phyloP scores from a whole-genome alignment of 2,329 filamentous ascomycete genomes.

The Trichoderma cornu-damae region DNA sequence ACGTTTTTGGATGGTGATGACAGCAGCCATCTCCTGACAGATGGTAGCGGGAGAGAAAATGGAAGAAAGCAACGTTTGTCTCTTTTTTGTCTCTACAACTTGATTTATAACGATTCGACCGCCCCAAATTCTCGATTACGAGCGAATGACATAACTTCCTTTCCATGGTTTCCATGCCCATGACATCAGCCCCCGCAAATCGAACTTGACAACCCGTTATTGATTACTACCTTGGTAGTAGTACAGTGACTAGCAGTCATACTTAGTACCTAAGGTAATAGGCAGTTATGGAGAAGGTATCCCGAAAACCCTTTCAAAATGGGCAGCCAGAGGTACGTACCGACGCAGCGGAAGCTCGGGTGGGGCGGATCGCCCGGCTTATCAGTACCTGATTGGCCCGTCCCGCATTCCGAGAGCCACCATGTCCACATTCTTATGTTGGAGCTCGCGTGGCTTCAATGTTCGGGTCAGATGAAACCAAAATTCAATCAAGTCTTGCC shows the following conservation, averaged over 20 bases:
- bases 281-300: too few relatives aligned
- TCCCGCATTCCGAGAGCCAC: conserved; percentile 25
- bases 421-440: conserved; percentile 26
- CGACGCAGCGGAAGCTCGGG: background rate
- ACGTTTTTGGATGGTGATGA: background rate
- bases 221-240: too few relatives aligned
- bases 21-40: background rate
- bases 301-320: background rate
- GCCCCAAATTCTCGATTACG: background rate
- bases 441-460: conserved; percentile 13
- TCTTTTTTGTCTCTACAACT: too few relatives aligned
- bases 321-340: conserved; percentile 7
- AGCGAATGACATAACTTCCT: conserved; percentile 20
- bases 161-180: conserved; percentile 20
- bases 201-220: background rate
- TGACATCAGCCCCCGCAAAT: conserved; percentile 18
- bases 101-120: background rate
- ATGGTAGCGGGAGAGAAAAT: background rate
- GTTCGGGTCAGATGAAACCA: background rate
- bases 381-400: conserved; percentile 17
- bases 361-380: background rate
- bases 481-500: background rate
- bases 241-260: too few relatives aligned
- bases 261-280: too few relatives aligned
- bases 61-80: background rate